Percentiles rank a stretch among this genome's conserved stretches.
Evolutionary conservation across 2,329 filamentous ascomycete species (phyloP).

Genomic region (Drechslerella stenobrocha): DNA sequence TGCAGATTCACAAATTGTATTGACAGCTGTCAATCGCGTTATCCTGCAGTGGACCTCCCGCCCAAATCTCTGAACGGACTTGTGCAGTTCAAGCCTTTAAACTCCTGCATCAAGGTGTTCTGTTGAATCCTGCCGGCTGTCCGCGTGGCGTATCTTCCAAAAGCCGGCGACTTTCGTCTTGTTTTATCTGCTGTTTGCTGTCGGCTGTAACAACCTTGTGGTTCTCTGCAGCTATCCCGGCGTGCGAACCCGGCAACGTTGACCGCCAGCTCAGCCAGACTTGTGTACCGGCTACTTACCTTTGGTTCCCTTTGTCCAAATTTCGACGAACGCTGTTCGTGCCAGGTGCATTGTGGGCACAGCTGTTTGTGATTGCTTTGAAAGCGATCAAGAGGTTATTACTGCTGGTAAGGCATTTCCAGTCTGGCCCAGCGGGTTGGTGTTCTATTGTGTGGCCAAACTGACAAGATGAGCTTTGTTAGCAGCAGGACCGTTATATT

Average conservation of each 20-base stretch:
- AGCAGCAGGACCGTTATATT: background rate
- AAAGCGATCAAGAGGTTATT: background rate
- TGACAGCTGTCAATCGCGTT: slow-evolving; percentile 36
- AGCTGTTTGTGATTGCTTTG: background rate
- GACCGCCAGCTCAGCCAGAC: slow-evolving; percentile 35
- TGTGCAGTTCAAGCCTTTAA: slow-evolving; percentile 26
- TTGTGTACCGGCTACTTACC: background rate
- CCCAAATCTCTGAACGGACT: slow-evolving; percentile 5
- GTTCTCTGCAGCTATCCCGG: slow-evolving; percentile 34
- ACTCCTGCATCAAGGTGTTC: slow-evolving; percentile 5
- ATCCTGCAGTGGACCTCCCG: slow-evolving; percentile 11
- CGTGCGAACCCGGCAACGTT: slow-evolving; percentile 26
- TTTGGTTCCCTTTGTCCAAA: slow-evolving; percentile 10
- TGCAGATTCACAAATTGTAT: background rate
- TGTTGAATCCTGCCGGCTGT: slow-evolving; percentile 4
- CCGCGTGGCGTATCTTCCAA: background rate
- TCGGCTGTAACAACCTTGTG: slow-evolving; percentile 9
- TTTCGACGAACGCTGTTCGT: background rate
- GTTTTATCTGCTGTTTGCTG: slow-evolving; percentile 30
- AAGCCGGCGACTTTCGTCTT: background rate
- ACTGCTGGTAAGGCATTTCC: background rate
- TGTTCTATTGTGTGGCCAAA: slow-evolving; percentile 9
- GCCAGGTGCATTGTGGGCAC: too few species aligned
- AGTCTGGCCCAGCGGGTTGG: background rate
- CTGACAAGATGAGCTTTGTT: slow-evolving; percentile 7